Conservation (phyloP, 1,284 basidiomycete species). For the Volvariella surrecta region DNA sequence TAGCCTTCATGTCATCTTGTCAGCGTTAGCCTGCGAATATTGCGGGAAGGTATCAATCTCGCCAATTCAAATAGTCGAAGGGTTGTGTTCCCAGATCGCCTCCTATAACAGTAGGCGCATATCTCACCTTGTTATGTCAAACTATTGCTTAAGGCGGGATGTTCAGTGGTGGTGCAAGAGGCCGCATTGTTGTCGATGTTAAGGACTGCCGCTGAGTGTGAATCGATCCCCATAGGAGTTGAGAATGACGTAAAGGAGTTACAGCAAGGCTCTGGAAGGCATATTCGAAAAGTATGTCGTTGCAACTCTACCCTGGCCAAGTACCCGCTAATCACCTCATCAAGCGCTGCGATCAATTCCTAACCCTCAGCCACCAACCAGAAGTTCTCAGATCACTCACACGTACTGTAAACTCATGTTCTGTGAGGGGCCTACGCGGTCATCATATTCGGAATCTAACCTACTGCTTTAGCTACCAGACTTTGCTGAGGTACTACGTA, state of each 20-base stretch:
- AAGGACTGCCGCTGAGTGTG: slow-evolving; percentile 49
- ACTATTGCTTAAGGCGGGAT: slow-evolving; percentile 4
- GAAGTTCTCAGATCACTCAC: not conserved
- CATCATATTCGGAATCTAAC: slow-evolving; percentile 7
- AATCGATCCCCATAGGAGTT: slow-evolving; percentile 39
- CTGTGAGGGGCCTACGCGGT: slow-evolving; percentile 27
- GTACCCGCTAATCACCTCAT: slow-evolving; percentile 7
- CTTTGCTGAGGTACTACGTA: slow-evolving; percentile 46
- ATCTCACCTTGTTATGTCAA: slow-evolving; percentile 1
- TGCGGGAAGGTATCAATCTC: slow-evolving; percentile 39
- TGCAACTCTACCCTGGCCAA: slow-evolving; percentile 3
- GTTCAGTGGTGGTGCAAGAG: slow-evolving; percentile 58
- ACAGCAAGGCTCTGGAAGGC: slow-evolving; percentile 33
- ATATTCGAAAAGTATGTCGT: slow-evolving; percentile 44
- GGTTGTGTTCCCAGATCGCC: slow-evolving; percentile 36
- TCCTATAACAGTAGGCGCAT: slow-evolving; percentile 39
- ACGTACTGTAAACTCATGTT: slow-evolving; percentile 34
- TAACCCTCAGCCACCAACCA: slow-evolving; percentile 31
- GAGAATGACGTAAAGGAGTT: slow-evolving; percentile 32
- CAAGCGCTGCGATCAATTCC: slow-evolving; percentile 63
- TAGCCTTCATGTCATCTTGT: slow-evolving; percentile 53
- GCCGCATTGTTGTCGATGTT: slow-evolving; percentile 62
- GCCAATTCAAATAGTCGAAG: slow-evolving; percentile 41
- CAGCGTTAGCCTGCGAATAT: slow-evolving; percentile 58
- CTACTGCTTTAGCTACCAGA: slow-evolving; percentile 50